A percentile compares a stretch with the other conserved stretches of the same genome.
These are phyloP conservation scores for Acer campestre DNA, from an alignment of 345 rosid genomes.

Conservation along the genomic window DNA sequence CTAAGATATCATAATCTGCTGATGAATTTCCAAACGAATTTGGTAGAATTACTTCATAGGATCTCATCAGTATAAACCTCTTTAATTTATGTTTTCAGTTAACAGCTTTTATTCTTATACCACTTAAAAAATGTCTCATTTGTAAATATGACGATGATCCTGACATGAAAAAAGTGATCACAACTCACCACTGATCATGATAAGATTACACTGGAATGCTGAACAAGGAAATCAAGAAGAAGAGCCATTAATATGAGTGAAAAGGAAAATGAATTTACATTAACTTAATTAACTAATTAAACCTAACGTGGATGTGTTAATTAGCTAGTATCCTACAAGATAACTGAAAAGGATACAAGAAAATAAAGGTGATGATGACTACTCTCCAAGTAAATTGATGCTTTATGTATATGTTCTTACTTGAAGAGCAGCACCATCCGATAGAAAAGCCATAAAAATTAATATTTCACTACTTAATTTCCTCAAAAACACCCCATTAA, in stretches of 20 bases:
- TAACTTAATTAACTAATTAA: conserved; percentile 19
- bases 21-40: not conserved
- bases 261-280: conserved; percentile 30
- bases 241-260: conserved; percentile 6
- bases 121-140: no score
- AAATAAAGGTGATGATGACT: conserved; percentile 4
- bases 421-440: conserved; percentile 18
- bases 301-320: conserved; percentile 28
- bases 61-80: not conserved
- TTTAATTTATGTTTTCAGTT: not conserved
- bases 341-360: not conserved
- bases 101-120: not conserved
- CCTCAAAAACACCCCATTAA: not conserved
- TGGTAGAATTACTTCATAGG: not conserved
- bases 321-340: conserved; percentile 18
- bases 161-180: not conserved
- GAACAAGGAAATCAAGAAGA: conserved; percentile 3
- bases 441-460: conserved; percentile 7
- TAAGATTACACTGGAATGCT: not conserved
- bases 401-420: conserved; percentile 32
- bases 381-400: conserved; percentile 35
- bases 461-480: not conserved
- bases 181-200: not conserved
- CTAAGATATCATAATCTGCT: not conserved
- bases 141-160: not conserved